These are phyloP conservation scores for Sphagnum contortum DNA, from an alignment of 225 moss, liverwort and hornwort genomes.

Conservation along the genomic window DNA sequence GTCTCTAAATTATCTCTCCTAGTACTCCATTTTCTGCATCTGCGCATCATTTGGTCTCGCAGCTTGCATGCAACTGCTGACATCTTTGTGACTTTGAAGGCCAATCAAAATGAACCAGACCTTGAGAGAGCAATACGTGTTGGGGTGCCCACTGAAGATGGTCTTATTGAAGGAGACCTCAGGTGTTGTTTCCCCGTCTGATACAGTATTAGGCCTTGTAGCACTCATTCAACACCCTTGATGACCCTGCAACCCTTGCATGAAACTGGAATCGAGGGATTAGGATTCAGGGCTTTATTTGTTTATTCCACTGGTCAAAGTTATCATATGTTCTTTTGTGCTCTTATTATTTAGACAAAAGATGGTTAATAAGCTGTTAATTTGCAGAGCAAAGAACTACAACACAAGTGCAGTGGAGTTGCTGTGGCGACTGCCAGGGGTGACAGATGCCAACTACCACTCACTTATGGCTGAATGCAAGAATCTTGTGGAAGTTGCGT, in stretches of 20 bases:
- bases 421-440: conserved; percentile 80
- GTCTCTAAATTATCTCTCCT: conserved; percentile 89
- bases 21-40: conserved; percentile 87
- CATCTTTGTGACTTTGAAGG: conserved; percentile 79
- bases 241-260: too few relatives aligned
- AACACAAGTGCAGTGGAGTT: conserved; percentile 91
- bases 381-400: conserved; percentile 80
- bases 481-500: conserved; percentile 73
- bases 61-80: conserved; percentile 99
- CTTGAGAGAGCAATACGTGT: conserved; percentile 81
- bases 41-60: conserved; percentile 98
- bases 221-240: too few relatives aligned
- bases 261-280: too few relatives aligned
- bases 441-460: conserved; percentile 94
- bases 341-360: too few relatives aligned
- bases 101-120: conserved; percentile 97
- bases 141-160: conserved; percentile 96
- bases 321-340: too few relatives aligned
- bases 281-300: too few relatives aligned
- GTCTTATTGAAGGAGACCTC: conserved; percentile 90
- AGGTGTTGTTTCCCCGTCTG: conserved; percentile 21
- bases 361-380: too few relatives aligned
- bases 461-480: conserved; percentile 83
- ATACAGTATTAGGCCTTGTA: too few relatives aligned
- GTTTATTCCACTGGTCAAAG: too few relatives aligned